A percentile compares a stretch with the other conserved stretches of the same genome.
These are phyloP conservation scores for Bidens hawaiensis DNA, from an alignment of 140 eudicot genomes.

Conservation along the genomic window DNA sequence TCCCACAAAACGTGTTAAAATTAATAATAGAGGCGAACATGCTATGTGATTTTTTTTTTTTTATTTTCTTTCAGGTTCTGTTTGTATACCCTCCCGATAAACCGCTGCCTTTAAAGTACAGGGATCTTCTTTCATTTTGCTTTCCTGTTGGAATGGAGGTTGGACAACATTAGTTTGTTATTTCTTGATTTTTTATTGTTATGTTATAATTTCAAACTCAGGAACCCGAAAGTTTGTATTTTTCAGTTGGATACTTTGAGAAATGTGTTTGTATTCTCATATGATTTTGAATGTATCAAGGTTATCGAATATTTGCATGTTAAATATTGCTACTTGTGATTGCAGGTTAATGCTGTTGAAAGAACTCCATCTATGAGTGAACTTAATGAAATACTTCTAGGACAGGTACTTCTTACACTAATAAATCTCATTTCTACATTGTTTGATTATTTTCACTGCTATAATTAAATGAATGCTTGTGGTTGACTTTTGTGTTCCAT, in stretches of 20 bases:
- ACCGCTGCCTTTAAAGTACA: constrained; percentile 73
- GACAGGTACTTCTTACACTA: constrained; percentile 60
- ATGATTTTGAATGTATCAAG: not conserved
- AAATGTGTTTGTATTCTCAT: not conserved
- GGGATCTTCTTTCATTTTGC: constrained; percentile 96
- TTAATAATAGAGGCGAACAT: not conserved
- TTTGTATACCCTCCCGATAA: constrained; percentile 95
- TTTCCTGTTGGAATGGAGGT: constrained; percentile 99
- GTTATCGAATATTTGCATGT: not conserved
- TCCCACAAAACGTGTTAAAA: not conserved
- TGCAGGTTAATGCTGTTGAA: constrained; percentile 92
- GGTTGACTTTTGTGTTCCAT: constrained; percentile 2
- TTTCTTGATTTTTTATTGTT: not conserved
- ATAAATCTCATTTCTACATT: constrained; percentile 1
- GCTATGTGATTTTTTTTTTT: not conserved
- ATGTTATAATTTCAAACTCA: not conserved
- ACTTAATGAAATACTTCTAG: constrained; percentile 89
- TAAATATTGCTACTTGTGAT: constrained; percentile 16
- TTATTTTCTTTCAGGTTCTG: constrained; percentile 52
- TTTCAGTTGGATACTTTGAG: constrained; percentile 10
- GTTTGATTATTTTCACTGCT: constrained; percentile 5
- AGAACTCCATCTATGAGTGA: constrained; percentile 99
- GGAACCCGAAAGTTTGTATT: constrained; percentile 1
- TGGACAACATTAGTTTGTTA: constrained; percentile 21
- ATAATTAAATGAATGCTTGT: constrained; percentile 5